Evolutionary conservation across 768 basidiomycete genomes (phyloP), one percentile per base, ranked within the genome.

Genomic region (Termitomyces sp.): DNA sequence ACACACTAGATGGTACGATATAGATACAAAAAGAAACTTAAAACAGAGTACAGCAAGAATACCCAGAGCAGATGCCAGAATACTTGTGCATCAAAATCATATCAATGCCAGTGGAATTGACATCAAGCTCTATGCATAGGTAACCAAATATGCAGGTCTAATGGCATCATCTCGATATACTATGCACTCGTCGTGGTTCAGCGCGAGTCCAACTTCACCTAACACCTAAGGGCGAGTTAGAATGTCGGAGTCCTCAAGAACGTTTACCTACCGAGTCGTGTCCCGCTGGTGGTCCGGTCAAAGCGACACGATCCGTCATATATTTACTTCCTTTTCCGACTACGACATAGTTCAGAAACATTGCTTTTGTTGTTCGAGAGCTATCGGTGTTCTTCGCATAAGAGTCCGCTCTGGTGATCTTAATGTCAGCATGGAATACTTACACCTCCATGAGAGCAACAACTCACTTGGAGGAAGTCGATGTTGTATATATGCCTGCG

Each of bases 121-220:
- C 21, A 24, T 19, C 14, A 37, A 15, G 14, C 15, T 37, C 45
- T 41, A 51, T 52, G 40, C 46, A 12, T 87, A 88, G 68, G 86
- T 78, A 30, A 88, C 80, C 32, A 88, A 71, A 64, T 83, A 88
- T 17, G 85, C 84, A 2, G 86, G 85, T 40, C 85, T 71, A 45
- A 88, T 85, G 2, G 87, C 86, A 59, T 87, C 83, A 65, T 88
- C 83, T 41, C 72, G 69, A 62, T 87, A 88, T 22, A 87, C 85
- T 11, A 88, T 77, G 34, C 85, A 67, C 61, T 87, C 87, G 62
- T 88, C 86, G 46, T 88, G 83, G 59, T 88, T 87, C 30, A 88
- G 66, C 46, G 75, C 77, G 14, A 81, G 82, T 12, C 84, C 84
- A 49, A 77, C 77, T 69, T 87, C 85, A 4, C 81, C 85, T 42